These are phyloP conservation scores for Pleurotus citrinopileatus DNA, from an alignment of 768 basidiomycete species.

Conservation along the genomic window DNA sequence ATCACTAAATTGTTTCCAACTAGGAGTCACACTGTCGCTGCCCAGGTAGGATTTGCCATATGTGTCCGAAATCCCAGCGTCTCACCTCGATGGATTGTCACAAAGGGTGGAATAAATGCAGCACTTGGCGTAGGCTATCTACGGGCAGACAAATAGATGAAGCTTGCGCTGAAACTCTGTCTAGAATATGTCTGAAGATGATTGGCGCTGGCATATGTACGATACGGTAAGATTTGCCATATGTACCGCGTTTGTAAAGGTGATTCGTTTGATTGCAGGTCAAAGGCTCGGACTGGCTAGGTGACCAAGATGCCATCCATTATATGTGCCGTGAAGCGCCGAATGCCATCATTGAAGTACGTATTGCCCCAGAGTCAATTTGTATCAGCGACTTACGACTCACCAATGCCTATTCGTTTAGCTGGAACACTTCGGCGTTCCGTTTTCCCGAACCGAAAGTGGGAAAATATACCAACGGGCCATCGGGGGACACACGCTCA, in stretches of 20 bases:
- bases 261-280: too few species aligned
- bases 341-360: conserved; percentile 83
- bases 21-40: conserved; percentile 96
- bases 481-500: conserved; percentile 95
- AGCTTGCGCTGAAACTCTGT: conserved; percentile 8
- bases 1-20: conserved; percentile 99
- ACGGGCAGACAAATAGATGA: conserved; percentile 1
- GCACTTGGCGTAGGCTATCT: conserved; percentile 73
- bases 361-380: conserved; percentile 11
- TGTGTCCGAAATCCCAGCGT: not conserved
- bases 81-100: not conserved
- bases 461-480: conserved; percentile 99
- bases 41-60: conserved; percentile 71
- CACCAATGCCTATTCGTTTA: conserved; percentile 26
- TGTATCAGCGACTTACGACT: not conserved
- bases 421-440: conserved; percentile 98
- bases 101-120: conserved; percentile 95
- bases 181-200: conserved; percentile 98
- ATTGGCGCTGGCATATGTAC: conserved; percentile 99
- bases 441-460: conserved; percentile 96
- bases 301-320: conserved; percentile 98
- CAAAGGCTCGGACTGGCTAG: conserved; percentile 99
- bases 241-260: not conserved
- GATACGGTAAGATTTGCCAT: conserved; percentile 62
- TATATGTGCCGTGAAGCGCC: conserved; percentile 99